These are phyloP conservation scores for Talaromyces piceae DNA, from an alignment of 2,329 filamentous ascomycete species.

Conservation along the genomic window DNA sequence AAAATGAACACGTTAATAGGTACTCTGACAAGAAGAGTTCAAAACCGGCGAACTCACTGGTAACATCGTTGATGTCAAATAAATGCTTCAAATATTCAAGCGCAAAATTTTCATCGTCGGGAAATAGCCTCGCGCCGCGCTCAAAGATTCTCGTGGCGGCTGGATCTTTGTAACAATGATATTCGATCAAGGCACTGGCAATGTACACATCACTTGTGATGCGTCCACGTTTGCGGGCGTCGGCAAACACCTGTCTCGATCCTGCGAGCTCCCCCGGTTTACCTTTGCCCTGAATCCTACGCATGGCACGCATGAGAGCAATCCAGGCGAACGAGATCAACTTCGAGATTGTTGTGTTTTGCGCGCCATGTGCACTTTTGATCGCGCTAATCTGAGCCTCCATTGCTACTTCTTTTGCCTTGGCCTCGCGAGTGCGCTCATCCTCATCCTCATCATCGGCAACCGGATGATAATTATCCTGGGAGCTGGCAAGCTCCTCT, in stretches of 20 bases:
- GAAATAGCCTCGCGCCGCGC: slow-evolving; percentile 84
- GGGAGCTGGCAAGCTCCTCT: slow-evolving; percentile 43
- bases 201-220: slow-evolving; percentile 94
- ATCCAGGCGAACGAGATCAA: slow-evolving; percentile 94
- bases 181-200: slow-evolving; percentile 85
- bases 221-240: slow-evolving; percentile 78
- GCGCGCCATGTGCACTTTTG: slow-evolving; percentile 60
- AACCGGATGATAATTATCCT: slow-evolving; percentile 30
- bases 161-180: slow-evolving; percentile 89
- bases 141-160: slow-evolving; percentile 95
- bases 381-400: slow-evolving; percentile 50
- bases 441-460: slow-evolving; percentile 49
- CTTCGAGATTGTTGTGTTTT: slow-evolving; percentile 68
- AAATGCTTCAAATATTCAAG: slow-evolving; percentile 95
- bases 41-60: slow-evolving; percentile 57
- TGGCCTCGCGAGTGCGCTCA: slow-evolving; percentile 41
- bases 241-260: slow-evolving; percentile 78
- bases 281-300: slow-evolving; percentile 79
- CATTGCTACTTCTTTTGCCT: slow-evolving; percentile 45
- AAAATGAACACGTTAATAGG: slow-evolving; percentile 8
- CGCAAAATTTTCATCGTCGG: slow-evolving; percentile 86
- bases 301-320: slow-evolving; percentile 85
- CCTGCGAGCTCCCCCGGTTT: slow-evolving; percentile 63
- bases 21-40: slow-evolving; percentile 13
- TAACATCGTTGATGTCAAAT: slow-evolving; percentile 84